Percentiles rank a stretch among this genome's conserved stretches.
phyloP scores from a whole-genome alignment of 1,284 basidiomycete species.

The Trametes polyzona region DNA sequence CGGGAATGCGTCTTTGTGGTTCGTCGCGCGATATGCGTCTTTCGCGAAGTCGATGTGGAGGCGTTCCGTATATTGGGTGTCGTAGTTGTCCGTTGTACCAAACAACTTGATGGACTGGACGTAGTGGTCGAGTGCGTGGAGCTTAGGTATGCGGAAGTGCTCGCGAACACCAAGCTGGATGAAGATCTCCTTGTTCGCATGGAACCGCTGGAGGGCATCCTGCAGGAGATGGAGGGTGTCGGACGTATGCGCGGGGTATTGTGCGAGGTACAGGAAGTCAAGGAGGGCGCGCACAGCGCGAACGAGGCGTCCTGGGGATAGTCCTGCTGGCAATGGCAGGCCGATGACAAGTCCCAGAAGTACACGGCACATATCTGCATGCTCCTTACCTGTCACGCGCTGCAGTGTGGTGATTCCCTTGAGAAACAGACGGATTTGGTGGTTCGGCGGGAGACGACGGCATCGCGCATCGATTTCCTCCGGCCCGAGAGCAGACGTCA shows the following conservation, averaged over 20 bases:
- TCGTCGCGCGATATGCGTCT: not conserved
- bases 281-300: not conserved
- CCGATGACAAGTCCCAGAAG: not conserved
- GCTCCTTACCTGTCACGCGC: not conserved
- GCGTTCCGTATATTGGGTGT: not conserved
- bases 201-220: not conserved
- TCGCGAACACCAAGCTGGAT: not conserved
- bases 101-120: not conserved
- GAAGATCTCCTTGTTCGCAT: not conserved
- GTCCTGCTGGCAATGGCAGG: not conserved
- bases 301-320: not conserved
- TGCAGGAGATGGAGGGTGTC: not conserved
- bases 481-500: not conserved
- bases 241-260: not conserved
- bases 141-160: not conserved
- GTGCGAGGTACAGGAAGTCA: not conserved
- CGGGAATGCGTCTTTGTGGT: not conserved
- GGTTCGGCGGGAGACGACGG: not conserved
- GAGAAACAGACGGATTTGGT: not conserved
- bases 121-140: not conserved
- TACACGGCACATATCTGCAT: not conserved
- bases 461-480: not conserved
- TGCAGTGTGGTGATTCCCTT: not conserved
- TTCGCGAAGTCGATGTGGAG: not conserved
- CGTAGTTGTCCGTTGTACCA: not conserved